These are phyloP conservation scores for Zymoseptoria crescenta DNA, from an alignment of 2,329 filamentous ascomycete species.

Conservation along the genomic window DNA sequence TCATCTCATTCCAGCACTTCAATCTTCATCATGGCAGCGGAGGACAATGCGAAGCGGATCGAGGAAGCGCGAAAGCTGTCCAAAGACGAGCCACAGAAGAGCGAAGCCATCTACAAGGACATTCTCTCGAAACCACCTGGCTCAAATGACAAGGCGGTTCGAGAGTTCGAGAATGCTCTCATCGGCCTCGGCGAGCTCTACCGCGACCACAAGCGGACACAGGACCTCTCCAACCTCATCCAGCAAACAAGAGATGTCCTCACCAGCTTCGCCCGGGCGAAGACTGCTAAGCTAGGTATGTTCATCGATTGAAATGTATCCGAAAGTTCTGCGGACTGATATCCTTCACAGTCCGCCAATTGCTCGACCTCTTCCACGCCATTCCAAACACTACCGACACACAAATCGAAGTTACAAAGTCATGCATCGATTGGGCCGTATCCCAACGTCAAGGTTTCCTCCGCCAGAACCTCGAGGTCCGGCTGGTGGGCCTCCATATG, in stretches of 20 bases:
- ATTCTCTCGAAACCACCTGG: conserved; percentile 76
- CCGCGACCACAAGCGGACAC: conserved; percentile 71
- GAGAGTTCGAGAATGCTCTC: conserved; percentile 85
- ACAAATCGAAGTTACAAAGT: conserved; percentile 92
- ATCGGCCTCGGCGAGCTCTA: conserved; percentile 88
- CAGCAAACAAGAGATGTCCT: conserved; percentile 84
- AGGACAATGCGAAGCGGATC: conserved; percentile 58
- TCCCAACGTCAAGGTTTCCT: conserved; percentile 92
- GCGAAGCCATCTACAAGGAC: conserved; percentile 81
- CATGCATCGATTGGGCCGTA: conserved; percentile 98
- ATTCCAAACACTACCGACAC: conserved; percentile 93
- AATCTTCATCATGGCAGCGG: conserved; percentile 37
- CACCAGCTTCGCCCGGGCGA: conserved; percentile 95
- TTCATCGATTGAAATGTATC: background rate
- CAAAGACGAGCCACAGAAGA: conserved; percentile 73
- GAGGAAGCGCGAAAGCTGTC: conserved; percentile 80
- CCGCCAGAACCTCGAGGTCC: conserved; percentile 94
- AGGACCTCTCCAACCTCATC: conserved; percentile 83
- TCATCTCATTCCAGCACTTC: background rate
- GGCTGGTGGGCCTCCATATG: conserved; percentile 90
- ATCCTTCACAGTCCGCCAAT: conserved; percentile 61
- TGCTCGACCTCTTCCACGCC: conserved; percentile 87
- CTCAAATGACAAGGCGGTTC: conserved; percentile 74
- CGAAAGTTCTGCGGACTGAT: background rate
- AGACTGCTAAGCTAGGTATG: conserved; percentile 94